phyloP scores from a whole-genome alignment of 768 basidiomycete genomes.

The Xerocomus spinulosus region DNA sequence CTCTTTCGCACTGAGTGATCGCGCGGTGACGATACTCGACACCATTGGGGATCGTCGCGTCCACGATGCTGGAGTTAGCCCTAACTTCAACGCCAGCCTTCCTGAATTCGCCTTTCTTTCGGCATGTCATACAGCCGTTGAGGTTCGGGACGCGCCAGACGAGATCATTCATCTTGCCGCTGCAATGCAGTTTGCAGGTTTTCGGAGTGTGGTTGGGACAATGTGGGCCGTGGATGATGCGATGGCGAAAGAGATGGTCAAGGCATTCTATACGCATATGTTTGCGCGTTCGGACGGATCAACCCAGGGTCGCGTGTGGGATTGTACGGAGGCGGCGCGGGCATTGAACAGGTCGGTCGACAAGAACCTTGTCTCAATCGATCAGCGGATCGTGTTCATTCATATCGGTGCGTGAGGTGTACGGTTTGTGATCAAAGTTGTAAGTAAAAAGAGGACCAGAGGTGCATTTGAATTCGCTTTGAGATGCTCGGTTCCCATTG shows the following conservation, averaged over 20 bases:
- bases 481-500: too few species aligned
- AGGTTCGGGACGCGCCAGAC: slow-evolving; percentile 22
- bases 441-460: too few species aligned
- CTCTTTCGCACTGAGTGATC: slow-evolving; percentile 22
- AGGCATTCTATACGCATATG: slow-evolving; percentile 20
- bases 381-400: slow-evolving; percentile 27
- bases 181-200: slow-evolving; percentile 34
- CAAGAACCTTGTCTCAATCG: slow-evolving; percentile 18
- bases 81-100: not conserved
- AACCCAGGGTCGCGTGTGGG: not conserved
- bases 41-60: slow-evolving; percentile 13
- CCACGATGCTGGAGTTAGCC: not conserved
- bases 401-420: slow-evolving; percentile 17
- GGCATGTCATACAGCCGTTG: slow-evolving; percentile 31
- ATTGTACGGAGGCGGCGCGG: slow-evolving; percentile 17
- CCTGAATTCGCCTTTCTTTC: slow-evolving; percentile 32
- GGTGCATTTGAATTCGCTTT: too few species aligned
- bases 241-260: slow-evolving; percentile 18
- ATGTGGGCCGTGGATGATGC: slow-evolving; percentile 31
- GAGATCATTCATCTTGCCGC: slow-evolving; percentile 34
- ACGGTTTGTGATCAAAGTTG: not conserved
- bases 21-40: slow-evolving; percentile 18
- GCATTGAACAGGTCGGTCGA: slow-evolving; percentile 18
- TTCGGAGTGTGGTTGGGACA: slow-evolving; percentile 34
- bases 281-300: not conserved